These are phyloP conservation scores for Xylaria palmicola DNA, from an alignment of 495 filamentous ascomycete genomes.

Conservation along the genomic window DNA sequence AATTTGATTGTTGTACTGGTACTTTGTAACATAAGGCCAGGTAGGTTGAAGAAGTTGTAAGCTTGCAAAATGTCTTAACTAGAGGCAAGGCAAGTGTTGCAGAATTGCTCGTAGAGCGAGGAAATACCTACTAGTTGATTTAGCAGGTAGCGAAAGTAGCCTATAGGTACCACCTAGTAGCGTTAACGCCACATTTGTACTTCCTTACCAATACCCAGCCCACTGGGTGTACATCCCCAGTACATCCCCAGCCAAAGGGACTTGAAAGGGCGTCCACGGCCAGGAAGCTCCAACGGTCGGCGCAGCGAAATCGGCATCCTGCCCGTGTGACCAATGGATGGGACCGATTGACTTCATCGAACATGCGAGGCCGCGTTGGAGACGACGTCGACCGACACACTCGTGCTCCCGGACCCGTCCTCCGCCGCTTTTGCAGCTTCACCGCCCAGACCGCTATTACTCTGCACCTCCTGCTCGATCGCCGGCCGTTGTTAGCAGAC, in stretches of 20 bases:
- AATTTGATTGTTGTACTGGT: no score
- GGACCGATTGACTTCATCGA: constrained; percentile 1
- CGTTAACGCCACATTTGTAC: no score
- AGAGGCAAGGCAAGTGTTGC: no score
- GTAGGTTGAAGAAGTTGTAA: no score
- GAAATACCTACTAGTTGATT: no score
- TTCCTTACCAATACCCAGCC: no score
- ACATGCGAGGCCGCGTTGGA: constrained; percentile 2
- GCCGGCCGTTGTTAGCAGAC: neutral
- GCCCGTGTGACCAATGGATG: constrained; percentile 9
- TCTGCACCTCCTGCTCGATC: neutral
- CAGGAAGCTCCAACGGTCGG: neutral
- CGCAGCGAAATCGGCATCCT: constrained; percentile 13
- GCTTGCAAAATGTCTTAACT: no score
- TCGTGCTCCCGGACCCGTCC: neutral
- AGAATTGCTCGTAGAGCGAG: no score
- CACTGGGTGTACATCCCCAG: neutral
- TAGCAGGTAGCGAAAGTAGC: no score
- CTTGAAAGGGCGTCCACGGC: neutral
- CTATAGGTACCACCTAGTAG: no score
- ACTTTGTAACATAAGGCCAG: no score
- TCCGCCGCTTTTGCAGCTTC: neutral
- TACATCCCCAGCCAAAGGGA: neutral
- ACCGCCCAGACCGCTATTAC: neutral
- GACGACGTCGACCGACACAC: neutral